Conservation (phyloP, 495 filamentous ascomycete genomes). For the Aspergillus bertholletiae region DNA sequence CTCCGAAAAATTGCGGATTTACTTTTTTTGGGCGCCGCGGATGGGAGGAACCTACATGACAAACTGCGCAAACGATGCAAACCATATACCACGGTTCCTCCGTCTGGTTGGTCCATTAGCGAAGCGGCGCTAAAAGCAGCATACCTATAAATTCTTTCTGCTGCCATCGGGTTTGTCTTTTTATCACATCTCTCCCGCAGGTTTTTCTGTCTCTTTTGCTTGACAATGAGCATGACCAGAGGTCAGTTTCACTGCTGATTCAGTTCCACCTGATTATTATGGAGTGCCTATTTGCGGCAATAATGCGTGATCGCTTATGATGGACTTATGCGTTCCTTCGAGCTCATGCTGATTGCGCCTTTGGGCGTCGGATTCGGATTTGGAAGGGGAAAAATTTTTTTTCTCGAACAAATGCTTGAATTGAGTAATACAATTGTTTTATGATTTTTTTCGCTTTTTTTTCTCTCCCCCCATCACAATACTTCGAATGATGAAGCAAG, state of each 20-base stretch:
- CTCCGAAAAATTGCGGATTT: constrained; percentile 15
- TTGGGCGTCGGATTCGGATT: no score
- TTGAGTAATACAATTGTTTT: constrained; percentile 1
- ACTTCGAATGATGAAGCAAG: constrained; percentile 48
- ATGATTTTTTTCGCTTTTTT: constrained; percentile 7
- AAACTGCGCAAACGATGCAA: constrained; percentile 30
- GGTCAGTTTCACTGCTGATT: no score
- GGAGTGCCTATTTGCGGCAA: no score
- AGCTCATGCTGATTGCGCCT: background rate
- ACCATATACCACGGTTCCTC: background rate
- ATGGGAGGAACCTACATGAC: constrained; percentile 14
- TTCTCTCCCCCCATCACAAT: constrained; percentile 1
- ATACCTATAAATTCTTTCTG: background rate
- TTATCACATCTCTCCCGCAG: background rate
- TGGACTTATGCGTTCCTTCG: background rate
- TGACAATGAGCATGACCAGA: no score
- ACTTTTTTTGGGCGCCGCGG: constrained; percentile 9
- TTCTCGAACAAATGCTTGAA: no score
- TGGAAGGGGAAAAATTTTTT: no score
- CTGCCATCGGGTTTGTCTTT: background rate
- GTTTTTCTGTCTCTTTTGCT: no score
- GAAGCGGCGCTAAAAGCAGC: constrained; percentile 6
- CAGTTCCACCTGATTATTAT: no score
- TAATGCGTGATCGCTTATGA: background rate
- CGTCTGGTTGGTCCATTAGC: constrained; percentile 20